Conservation (phyloP, 345 rosid genomes). For the Aquilaria sinensis region DNA sequence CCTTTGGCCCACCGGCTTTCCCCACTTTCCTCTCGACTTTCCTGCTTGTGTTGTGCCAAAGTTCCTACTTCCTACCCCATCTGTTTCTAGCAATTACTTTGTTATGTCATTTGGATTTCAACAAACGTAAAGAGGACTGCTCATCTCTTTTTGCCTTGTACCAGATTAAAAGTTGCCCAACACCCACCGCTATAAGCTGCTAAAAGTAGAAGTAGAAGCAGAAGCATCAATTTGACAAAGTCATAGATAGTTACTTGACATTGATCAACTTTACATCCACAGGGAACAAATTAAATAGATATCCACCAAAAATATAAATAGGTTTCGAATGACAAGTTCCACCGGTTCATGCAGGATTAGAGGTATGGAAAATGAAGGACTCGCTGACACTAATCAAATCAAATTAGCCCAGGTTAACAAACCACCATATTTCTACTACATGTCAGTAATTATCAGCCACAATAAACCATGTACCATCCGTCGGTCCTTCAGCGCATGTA, state of each 20-base stretch:
- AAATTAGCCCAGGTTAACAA: slow-evolving; percentile 17
- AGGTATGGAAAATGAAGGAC: no score
- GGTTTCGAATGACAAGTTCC: slow-evolving; percentile 7
- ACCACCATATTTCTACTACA: slow-evolving; percentile 12
- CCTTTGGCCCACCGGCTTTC: no score
- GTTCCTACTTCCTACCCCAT: no score
- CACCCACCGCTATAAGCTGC: slow-evolving; percentile 4
- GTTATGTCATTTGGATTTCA: no score
- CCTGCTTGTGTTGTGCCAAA: no score
- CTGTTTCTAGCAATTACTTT: no score
- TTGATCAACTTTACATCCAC: slow-evolving; percentile 34
- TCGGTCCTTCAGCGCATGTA: slow-evolving; percentile 1
- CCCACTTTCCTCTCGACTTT: no score
- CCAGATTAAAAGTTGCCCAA: slow-evolving; percentile 34
- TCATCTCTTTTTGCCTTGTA: slow-evolving; percentile 1
- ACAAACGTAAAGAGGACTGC: no score
- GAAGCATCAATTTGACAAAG: slow-evolving; percentile 26
- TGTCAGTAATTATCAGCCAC: slow-evolving; percentile 14
- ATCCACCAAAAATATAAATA: slow-evolving; percentile 22
- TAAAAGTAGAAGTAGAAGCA: slow-evolving; percentile 12
- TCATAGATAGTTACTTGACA: slow-evolving; percentile 11
- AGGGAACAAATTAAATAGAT: slow-evolving; percentile 28
- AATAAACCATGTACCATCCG: slow-evolving; percentile 14
- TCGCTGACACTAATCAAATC: slow-evolving; percentile 15
- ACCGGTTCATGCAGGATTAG: no score